Evolutionary conservation across 1,284 basidiomycete species (phyloP).

Genomic region (Cutaneotrichosporon sp.): DNA sequence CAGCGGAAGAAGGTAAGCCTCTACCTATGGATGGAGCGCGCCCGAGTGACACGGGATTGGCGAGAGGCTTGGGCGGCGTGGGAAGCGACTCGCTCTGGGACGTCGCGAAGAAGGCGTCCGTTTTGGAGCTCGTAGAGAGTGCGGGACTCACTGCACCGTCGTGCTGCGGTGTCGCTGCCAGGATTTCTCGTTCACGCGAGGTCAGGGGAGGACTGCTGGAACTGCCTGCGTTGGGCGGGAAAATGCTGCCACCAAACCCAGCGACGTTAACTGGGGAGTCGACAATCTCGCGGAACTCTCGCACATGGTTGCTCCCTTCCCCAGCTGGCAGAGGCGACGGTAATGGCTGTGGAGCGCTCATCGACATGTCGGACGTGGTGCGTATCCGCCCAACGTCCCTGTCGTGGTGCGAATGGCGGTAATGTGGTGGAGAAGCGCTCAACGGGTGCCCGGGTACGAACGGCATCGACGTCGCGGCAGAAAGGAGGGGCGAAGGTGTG

Average conservation of each 20-base stretch:
- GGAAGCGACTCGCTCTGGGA: slow-evolving; percentile 22
- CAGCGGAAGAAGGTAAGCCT: slow-evolving; percentile 1
- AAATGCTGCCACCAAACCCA: neutral
- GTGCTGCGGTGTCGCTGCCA: neutral
- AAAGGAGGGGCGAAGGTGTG: slow-evolving; percentile 11
- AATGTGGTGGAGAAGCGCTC: neutral
- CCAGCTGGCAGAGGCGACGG: slow-evolving; percentile 2
- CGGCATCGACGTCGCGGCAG: neutral
- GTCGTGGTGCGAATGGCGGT: neutral
- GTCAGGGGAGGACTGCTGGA: no score
- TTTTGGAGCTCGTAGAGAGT: slow-evolving; percentile 28
- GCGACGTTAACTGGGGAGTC: neutral
- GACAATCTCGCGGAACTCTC: slow-evolving; percentile 1
- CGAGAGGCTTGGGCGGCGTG: slow-evolving; percentile 17
- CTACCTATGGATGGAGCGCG: neutral
- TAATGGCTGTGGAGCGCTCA: neutral
- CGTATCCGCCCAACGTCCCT: neutral
- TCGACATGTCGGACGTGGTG: neutral
- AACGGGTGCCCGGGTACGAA: neutral
- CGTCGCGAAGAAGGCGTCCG: slow-evolving; percentile 39
- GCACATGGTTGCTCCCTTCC: neutral
- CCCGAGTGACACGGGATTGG: neutral
- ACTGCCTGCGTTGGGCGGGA: no score
- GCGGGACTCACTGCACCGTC: slow-evolving; percentile 23
- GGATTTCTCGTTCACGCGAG: neutral